Conservation (phyloP, 306 rosid species). For the Quillaja saponaria region DNA sequence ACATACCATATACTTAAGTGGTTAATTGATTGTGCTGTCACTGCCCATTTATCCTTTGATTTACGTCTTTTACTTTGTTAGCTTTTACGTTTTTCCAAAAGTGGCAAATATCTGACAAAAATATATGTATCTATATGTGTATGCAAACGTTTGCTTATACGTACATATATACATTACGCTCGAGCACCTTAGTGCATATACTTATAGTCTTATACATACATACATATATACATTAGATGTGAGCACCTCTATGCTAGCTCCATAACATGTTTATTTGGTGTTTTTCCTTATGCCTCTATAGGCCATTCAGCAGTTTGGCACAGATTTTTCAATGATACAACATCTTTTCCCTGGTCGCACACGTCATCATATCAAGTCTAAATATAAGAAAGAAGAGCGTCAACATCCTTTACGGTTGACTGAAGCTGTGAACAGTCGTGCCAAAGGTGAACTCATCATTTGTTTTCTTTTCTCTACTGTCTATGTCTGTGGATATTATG, state of each 20-base stretch:
- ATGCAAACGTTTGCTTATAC: no score
- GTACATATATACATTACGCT: background rate
- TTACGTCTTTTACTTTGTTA: no score
- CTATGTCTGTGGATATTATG: no score
- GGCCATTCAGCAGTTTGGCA: conserved; percentile 74
- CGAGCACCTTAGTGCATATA: no score
- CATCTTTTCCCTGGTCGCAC: conserved; percentile 69
- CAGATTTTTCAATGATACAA: conserved; percentile 76
- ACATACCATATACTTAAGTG: no score
- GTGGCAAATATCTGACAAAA: no score
- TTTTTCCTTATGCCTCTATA: conserved; percentile 22
- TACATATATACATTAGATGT: background rate
- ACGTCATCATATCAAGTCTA: conserved; percentile 67
- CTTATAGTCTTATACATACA: no score
- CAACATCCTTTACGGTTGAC: conserved; percentile 54
- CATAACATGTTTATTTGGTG: conserved; percentile 4
- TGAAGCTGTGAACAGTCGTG: conserved; percentile 57
- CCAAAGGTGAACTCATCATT: conserved; percentile 50
- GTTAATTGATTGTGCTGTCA: no score
- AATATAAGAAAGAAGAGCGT: conserved; percentile 77
- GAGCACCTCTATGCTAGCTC: background rate
- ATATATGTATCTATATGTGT: no score
- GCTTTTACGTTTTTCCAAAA: no score
- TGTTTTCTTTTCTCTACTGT: conserved; percentile 18
- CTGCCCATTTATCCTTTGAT: no score